Base-by-base conservation (phyloP, 148 eudicot genomes). In the Vaccinium myrtillus region DNA sequence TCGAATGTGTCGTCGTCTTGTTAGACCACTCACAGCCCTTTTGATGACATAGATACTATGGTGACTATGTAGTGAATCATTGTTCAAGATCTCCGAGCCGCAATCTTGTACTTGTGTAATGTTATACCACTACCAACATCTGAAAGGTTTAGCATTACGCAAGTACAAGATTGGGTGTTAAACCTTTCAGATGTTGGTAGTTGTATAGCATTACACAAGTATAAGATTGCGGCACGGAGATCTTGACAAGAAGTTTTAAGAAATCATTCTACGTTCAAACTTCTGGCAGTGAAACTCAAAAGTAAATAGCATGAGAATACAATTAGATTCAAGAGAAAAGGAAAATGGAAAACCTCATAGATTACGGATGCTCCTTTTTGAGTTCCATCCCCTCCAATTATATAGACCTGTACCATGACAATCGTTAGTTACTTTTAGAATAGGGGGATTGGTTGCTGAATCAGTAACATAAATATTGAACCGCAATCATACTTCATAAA, bases 381-480 rank as follows among this genome's bases (percentile, higher is more conserved):
- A 87, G 93, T 88, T 77, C 91, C 93, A 88, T 91, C 93, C 75
- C 93, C 93, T 80, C 93, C 92, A 43, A 91, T 91, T 80, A 91
- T 87, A 54, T 90, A 91, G 27, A 91, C 93, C 91, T 84, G 82
- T 30, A 25, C 36, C 1, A 49, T 3, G 18, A 54, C 49, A 80
- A 58, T 30, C 58, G 23, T 11, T 81, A 25, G 36, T 69, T 69
- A 87, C 54, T 79, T 70, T 61, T 11, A 69, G 21, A 48, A 61
- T 32, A 53, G 4, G 39, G 36, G 27, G 1, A 55, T 58, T 78
- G 43, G 15, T 30, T 55, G 36, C 50, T 25, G 70, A 77, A 67
- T 30, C 14, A 51, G 43, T 59, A 51, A 65, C 76, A 78, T 19
- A 69, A 67, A 13, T 53, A 78, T 48, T 78, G n/a, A 78, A 16